These are phyloP conservation scores for Linanthus parryae DNA, from an alignment of 148 eudicot genomes.

Conservation along the genomic window DNA sequence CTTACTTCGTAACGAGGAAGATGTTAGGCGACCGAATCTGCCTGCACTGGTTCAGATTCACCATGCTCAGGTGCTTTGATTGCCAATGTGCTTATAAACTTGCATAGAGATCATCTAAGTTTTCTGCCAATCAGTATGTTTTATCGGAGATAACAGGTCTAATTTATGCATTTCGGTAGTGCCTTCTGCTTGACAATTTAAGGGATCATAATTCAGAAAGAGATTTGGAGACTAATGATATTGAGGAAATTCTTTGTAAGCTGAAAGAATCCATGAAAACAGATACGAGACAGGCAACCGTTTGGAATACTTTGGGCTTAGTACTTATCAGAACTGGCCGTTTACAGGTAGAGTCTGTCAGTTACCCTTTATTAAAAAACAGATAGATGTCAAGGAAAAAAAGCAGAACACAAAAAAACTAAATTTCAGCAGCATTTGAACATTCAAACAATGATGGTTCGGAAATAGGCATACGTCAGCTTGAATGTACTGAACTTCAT, in stretches of 20 bases:
- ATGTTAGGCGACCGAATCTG: slow-evolving; percentile 82
- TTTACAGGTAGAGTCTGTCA: slow-evolving; percentile 78
- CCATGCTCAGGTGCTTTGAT: slow-evolving; percentile 77
- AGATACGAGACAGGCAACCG: slow-evolving; percentile 83
- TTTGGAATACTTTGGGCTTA: slow-evolving; percentile 92
- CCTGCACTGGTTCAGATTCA: slow-evolving; percentile 88
- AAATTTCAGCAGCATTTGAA: not conserved
- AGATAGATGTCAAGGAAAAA: no score
- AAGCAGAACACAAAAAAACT: no score
- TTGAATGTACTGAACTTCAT: slow-evolving; percentile 90
- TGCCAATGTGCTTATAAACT: slow-evolving; percentile 2
- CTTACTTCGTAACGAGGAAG: slow-evolving; percentile 83
- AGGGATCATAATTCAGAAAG: slow-evolving; percentile 53
- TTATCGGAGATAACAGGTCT: not conserved
- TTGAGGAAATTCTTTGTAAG: slow-evolving; percentile 66
- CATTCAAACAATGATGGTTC: not conserved
- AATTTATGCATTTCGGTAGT: slow-evolving; percentile 33
- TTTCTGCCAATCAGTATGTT: no score
- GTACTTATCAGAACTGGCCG: slow-evolving; percentile 80
- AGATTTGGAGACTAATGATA: slow-evolving; percentile 71
- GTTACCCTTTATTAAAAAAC: no score
- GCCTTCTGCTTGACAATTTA: slow-evolving; percentile 77
- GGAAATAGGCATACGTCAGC: slow-evolving; percentile 61
- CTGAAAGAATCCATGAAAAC: slow-evolving; percentile 68
- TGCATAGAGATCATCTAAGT: not conserved